These are phyloP conservation scores for Aegle marmelos DNA, from an alignment of 345 rosid genomes.

Conservation along the genomic window DNA sequence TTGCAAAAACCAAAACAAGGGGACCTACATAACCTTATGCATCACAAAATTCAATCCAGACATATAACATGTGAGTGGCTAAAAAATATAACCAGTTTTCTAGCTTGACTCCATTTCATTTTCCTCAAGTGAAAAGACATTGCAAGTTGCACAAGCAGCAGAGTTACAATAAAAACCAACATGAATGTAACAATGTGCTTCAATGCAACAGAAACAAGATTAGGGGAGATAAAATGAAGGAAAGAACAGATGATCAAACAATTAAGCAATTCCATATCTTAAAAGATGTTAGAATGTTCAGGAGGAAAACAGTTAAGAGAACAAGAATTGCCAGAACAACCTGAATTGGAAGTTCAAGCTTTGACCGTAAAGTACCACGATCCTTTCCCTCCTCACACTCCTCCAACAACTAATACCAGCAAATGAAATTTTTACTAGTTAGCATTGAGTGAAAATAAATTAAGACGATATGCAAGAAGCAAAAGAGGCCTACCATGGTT, in stretches of 20 bases:
- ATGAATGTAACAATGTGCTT: neutral
- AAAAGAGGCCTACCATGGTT: neutral
- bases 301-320: neutral
- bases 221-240: neutral
- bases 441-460: slow-evolving; percentile 1
- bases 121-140: neutral
- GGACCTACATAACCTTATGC: neutral
- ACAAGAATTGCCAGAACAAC: slow-evolving; percentile 36
- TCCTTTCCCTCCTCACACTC: slow-evolving; percentile 96
- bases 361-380: slow-evolving; percentile 76
- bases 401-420: slow-evolving; percentile 65
- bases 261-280: slow-evolving; percentile 1
- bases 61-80: neutral
- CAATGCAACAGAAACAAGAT: neutral
- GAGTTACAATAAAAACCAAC: neutral
- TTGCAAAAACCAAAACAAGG: neutral
- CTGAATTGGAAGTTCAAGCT: slow-evolving; percentile 99
- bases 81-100: neutral
- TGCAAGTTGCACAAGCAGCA: neutral
- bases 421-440: slow-evolving; percentile 17
- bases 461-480: neutral
- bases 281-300: neutral
- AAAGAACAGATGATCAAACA: neutral
- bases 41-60: neutral
- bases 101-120: neutral